Base-by-base conservation (phyloP, 2,329 filamentous ascomycete species). In the Hypomyces rosellus region DNA sequence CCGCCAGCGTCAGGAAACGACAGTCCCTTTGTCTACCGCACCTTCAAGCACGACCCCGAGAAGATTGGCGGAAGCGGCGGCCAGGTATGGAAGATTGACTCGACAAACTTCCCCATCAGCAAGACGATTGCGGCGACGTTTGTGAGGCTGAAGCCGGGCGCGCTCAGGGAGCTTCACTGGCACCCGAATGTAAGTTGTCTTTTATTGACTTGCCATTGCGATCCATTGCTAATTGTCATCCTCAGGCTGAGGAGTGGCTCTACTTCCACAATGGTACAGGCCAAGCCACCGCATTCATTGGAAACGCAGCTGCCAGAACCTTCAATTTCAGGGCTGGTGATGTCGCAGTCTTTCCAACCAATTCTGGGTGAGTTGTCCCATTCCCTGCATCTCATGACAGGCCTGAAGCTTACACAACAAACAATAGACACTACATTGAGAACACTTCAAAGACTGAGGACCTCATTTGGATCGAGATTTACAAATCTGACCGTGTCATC, bases 251-350 rank as follows among this genome's bases (percentile, higher is more conserved):
- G 57, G 84, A 87, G 63, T 87, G 84, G 84, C 65, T 87, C 2
- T 87, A 86, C 66, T 87, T 88, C 69, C 81, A 85, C 61, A 70
- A 77, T 52, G 84, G 83, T 20, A 65, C 72, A 2, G 84, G 70
- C 1, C 76, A 78, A 22, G 83, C 82, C 0, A 86, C 82, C 0
- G 78, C 85, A 3, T 87, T 85, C 62, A 79, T 81, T 44, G 84
- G 82, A 6, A 76, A 73, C 58, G 69, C 73, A 11, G 78, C 77
- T 49, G 75, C 83, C 3, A 75, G 83, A 5, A 87, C 83, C 0
- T 86, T 86, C 59, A 81, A 87, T 65, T 85, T 86, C 63, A 69
- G 69, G 2, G 74, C 81, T 4, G 83, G 84, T n/a, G 84, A 88
- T 54, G 85, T 81, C 2, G 83, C 78, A 8, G 81, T 81, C 0